Base-by-base conservation (phyloP, 2,329 filamentous ascomycete species). In the Colletotrichum sp. region DNA sequence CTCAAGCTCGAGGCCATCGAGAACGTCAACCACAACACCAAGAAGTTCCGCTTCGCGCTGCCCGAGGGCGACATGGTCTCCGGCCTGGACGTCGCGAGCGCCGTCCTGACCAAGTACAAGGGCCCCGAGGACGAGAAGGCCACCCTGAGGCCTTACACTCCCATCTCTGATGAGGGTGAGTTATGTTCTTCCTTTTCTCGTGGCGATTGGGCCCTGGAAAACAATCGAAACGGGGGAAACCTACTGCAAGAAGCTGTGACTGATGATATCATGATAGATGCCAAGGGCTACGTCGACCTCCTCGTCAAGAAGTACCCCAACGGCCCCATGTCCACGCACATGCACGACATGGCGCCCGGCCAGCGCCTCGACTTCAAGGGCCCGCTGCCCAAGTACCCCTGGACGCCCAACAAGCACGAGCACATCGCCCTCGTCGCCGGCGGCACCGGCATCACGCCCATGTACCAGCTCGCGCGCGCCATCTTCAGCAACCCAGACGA, bases 401-500 rank as follows among this genome's bases (percentile, higher is more conserved):
- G 96, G 96, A 84, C 92, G 69, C 83, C 93, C 80, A 99, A 99
- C 91, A 98, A 98, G 92, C 96, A 98, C 89, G 89, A 95, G 77
- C 96, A 99, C 89, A 92, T 98, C 81, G 93, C 92, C 52, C 89
- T 96, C 79, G 91, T 99, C 78, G 95, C 96, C n/a, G 97, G 97
- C 81, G 97, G 97, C 79, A 98, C 97, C 9, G 97, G 97, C 77
- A 98, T 99, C 85, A 97, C 97, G 13, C 97, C 97, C 80, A 98
- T 99, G 96, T 99, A 95, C 90, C 97, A 99, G 90, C 93, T 99
- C 62, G 90, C 92, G 79, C 95, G 95, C 78, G 91, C 93, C 83
- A 98, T 99, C 88, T 98, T 99, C 93, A 95, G 94, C 87, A 98
- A 98, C 91, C 95, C 96, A 76, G 92, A 95, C 59, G 97, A 99